phyloP scores from a whole-genome alignment of 352 stramenopile genomes.

The Phytophthora uliginosa region DNA sequence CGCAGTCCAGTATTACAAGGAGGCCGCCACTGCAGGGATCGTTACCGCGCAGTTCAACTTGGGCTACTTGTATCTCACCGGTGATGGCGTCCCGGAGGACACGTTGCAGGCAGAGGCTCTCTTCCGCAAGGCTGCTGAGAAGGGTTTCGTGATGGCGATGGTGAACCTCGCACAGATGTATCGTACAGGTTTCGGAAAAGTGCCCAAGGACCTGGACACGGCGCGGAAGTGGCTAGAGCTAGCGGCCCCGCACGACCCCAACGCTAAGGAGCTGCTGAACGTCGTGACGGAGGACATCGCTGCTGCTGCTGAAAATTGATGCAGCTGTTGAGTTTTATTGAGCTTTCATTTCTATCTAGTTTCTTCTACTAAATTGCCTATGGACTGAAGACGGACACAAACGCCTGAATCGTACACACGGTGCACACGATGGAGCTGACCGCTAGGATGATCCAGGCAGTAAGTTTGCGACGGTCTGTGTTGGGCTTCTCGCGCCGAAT shows the following conservation, averaged over 20 bases:
- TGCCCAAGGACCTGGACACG: conserved; percentile 70
- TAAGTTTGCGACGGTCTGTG: conserved; percentile 73
- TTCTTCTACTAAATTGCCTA: conserved; percentile 23
- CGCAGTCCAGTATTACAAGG: conserved; percentile 76
- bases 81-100: conserved; percentile 68
- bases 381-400: conserved; percentile 49
- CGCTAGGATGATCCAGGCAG: conserved; percentile 84
- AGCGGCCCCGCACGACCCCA: conserved; percentile 75
- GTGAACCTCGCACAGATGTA: conserved; percentile 92
- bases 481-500: conserved; percentile 83
- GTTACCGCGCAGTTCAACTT: conserved; percentile 84
- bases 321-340: conserved; percentile 13
- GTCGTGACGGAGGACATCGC: conserved; percentile 31
- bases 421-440: conserved; percentile 76
- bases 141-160: conserved; percentile 91
- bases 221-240: conserved; percentile 83
- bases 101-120: conserved; percentile 73
- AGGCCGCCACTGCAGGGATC: conserved; percentile 68
- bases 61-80: conserved; percentile 75
- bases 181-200: conserved; percentile 67
- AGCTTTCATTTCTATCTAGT: conserved; percentile 25
- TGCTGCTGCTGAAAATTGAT: conserved; percentile 18
- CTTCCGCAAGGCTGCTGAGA: conserved; percentile 78
- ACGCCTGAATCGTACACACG: conserved; percentile 79
- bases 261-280: conserved; percentile 82